phyloP scores from a whole-genome alignment of 306 rosid genomes.

The Prunus campanulata region DNA sequence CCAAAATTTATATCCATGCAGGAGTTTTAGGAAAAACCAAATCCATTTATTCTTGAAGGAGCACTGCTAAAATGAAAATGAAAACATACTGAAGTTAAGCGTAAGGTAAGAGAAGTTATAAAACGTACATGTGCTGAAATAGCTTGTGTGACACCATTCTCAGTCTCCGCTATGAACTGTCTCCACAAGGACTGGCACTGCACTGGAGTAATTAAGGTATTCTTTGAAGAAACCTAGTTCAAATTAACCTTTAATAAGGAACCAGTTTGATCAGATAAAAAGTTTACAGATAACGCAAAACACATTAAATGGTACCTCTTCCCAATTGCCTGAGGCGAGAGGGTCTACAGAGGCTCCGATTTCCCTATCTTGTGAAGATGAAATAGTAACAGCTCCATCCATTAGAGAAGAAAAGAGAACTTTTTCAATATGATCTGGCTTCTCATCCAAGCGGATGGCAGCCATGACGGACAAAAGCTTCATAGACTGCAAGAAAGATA shows the following conservation, averaged over 20 bases:
- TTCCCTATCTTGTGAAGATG: constrained; percentile 45
- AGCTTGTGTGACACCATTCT: constrained; percentile 74
- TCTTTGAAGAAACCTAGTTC: constrained; percentile 57
- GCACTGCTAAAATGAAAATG: neutral
- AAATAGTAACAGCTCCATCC: constrained; percentile 41
- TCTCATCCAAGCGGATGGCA: constrained; percentile 85
- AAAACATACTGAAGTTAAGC: neutral
- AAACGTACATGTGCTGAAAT: constrained; percentile 70
- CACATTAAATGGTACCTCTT: constrained; percentile 56
- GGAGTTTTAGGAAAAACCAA: neutral
- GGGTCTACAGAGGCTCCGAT: constrained; percentile 47
- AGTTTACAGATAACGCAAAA: constrained; percentile 20
- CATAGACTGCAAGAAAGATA: constrained; percentile 51
- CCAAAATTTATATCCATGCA: neutral
- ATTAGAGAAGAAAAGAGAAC: constrained; percentile 50
- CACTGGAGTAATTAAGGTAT: constrained; percentile 72
- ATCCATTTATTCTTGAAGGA: neutral
- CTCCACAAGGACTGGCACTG: constrained; percentile 92
- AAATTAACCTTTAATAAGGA: constrained; percentile 14
- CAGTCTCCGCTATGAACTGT: constrained; percentile 77
- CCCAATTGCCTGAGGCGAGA: constrained; percentile 87
- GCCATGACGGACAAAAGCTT: constrained; percentile 74
- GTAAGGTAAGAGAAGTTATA: constrained; percentile 1
- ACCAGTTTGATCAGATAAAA: constrained; percentile 13
- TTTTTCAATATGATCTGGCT: constrained; percentile 64